Evolutionary conservation across 768 basidiomycete species (phyloP), one percentile per base, ranked within the genome.

Genomic region (Lactifluus echinatus): DNA sequence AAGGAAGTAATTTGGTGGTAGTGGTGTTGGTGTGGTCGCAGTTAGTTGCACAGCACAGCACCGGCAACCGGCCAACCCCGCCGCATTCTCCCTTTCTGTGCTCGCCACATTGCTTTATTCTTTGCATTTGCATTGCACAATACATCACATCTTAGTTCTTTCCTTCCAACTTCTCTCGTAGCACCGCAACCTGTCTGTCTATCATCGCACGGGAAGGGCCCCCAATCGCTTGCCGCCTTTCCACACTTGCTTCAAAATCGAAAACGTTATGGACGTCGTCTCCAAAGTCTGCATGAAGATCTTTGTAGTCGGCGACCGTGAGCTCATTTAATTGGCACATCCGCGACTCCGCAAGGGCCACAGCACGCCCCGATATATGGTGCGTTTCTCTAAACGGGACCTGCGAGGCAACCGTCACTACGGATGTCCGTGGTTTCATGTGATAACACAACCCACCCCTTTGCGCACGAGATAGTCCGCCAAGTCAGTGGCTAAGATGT

Each of bases 321-420:
- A 99, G 79, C 50, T 89, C 83, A 61, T 90, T 84, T 40, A 99
- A 77, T 65, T 90, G 87, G 64, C 87, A 85, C 58, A 80, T 78
- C 33, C 83, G 81, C 42, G 84, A 75, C 70, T 99, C 96, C 0
- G 95, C 95, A 37, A 97, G 77, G 1, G 95, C 93, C 45, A 99
- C 95, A 19, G 95, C 93, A 14, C 92, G 85, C 4, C 96, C 96
- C 4, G 96, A 97, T 64, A 99, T 84, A 70, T 99, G 96, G 69
- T 99, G 96, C 1, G 96, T 99, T 72, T 97, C 93, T 43, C 96
- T 86, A 83, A 99, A 98, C 8, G 96, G 96, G 42, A 93, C 89
- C 94, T 96, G 64, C 23, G 31, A 21, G 43, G 50, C 31, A 21
- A 42, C 44, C 34, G 50, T 56, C 43, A 49, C 50, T 53, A 51